Evolutionary conservation across 2,329 filamentous ascomycete species (phyloP).

Genomic region (Nectriaceae sp.): DNA sequence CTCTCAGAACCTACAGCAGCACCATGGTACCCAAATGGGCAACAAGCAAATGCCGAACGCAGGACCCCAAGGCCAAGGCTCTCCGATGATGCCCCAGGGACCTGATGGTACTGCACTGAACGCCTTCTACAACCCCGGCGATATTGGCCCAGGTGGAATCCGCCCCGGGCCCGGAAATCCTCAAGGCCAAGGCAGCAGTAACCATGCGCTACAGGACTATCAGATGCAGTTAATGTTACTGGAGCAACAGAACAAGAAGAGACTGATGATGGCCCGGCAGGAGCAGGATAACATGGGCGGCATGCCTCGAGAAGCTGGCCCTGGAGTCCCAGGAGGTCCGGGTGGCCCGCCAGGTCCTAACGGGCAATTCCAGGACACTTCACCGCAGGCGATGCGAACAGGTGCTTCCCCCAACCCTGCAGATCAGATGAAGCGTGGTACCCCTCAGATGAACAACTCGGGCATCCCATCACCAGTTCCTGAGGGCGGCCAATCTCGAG

Average conservation of each 20-base stretch:
- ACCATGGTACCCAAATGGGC: constrained; percentile 79
- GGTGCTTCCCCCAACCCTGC: constrained; percentile 76
- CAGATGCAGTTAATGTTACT: constrained; percentile 88
- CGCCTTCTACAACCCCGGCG: constrained; percentile 64
- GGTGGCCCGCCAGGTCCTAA: constrained; percentile 57
- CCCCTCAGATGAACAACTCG: constrained; percentile 70
- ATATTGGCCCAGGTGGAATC: constrained; percentile 63
- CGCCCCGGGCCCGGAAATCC: constrained; percentile 52
- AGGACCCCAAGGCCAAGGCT: constrained; percentile 73
- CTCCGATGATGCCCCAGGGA: constrained; percentile 77
- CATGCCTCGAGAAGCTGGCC: constrained; percentile 49
- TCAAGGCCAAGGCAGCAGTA: constrained; percentile 57
- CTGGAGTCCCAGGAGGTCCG: constrained; percentile 52
- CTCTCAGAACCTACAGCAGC: constrained; percentile 79
- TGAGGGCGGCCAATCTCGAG: constrained; percentile 66
- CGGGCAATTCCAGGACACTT: constrained; percentile 69
- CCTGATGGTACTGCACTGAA: constrained; percentile 62
- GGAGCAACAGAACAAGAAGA: constrained; percentile 86
- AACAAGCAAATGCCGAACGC: constrained; percentile 77
- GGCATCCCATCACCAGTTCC: constrained; percentile 72
- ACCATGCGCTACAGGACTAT: constrained; percentile 82
- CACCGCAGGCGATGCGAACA: constrained; percentile 66
- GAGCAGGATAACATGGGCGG: constrained; percentile 67
- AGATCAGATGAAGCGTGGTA: constrained; percentile 78
- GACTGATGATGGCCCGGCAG: constrained; percentile 79